Evolutionary conservation across 345 rosid genomes (phyloP).

Genomic region (Capsella bursapastoris): DNA sequence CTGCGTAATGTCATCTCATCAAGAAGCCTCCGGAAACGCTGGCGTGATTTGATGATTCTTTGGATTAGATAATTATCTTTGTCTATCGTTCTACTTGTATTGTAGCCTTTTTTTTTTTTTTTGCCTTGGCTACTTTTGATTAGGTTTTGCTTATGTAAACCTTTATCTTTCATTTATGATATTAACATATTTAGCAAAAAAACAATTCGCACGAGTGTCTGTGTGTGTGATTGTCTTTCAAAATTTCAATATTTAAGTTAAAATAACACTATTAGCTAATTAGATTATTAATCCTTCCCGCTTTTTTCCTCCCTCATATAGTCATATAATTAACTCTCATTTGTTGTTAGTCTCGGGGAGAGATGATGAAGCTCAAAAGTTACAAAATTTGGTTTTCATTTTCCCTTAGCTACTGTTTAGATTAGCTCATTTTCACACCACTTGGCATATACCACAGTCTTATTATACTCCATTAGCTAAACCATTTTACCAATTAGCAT

Average conservation of each 20-base stretch:
- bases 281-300: conserved; percentile 28
- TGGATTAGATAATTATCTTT: too few species aligned
- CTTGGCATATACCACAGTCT: conserved; percentile 23
- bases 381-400: conserved; percentile 14
- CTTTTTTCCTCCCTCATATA: background rate
- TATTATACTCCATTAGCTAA: conserved; percentile 4
- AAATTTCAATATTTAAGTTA: background rate
- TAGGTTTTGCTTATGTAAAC: too few species aligned
- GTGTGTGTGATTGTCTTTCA: conserved; percentile 20
- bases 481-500: background rate
- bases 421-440: background rate
- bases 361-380: conserved; percentile 31
- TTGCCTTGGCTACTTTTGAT: too few species aligned
- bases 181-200: too few species aligned
- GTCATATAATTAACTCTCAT: background rate
- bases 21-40: too few species aligned
- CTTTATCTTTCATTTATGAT: too few species aligned
- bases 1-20: too few species aligned
- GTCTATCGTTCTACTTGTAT: too few species aligned
- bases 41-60: too few species aligned
- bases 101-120: too few species aligned
- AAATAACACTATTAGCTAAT: background rate
- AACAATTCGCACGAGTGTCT: background rate
- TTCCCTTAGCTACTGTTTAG: background rate
- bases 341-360: conserved; percentile 15